Percentiles rank a stretch among this genome's conserved stretches.
phyloP scores from a whole-genome alignment of 352 stramenopile species.

The Globisporangium radiosum region DNA sequence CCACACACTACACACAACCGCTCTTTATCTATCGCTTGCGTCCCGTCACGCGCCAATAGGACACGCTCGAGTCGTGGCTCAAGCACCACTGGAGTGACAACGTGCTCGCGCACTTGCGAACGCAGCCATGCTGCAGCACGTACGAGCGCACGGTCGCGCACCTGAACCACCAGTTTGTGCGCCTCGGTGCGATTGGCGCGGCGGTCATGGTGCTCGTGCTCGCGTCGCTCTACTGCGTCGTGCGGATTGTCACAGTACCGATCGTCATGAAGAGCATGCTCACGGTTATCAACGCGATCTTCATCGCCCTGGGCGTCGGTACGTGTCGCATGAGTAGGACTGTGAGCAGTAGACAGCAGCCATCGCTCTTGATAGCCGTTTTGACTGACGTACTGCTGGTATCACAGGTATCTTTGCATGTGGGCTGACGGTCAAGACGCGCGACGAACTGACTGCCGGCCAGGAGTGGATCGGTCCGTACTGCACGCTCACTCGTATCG shows the following conservation, averaged over 20 bases:
- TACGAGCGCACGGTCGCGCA: conserved; percentile 48
- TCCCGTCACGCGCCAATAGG: conserved; percentile 1
- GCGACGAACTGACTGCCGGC: conserved; percentile 58
- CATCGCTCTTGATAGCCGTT: not conserved
- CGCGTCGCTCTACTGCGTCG: conserved; percentile 63
- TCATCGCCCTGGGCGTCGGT: conserved; percentile 49
- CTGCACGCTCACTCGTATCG: no score
- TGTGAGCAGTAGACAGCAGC: no score
- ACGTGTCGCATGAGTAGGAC: not conserved
- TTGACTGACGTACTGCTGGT: not conserved
- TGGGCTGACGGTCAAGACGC: conserved; percentile 45
- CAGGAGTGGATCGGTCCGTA: conserved; percentile 69
- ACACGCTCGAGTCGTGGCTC: conserved; percentile 59
- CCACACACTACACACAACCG: not conserved
- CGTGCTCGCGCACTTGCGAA: conserved; percentile 38
- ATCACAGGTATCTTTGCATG: conserved; percentile 41
- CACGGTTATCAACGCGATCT: conserved; percentile 67
- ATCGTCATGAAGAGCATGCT: conserved; percentile 85
- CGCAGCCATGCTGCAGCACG: conserved; percentile 40
- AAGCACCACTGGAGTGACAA: conserved; percentile 64
- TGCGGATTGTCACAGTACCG: conserved; percentile 81
- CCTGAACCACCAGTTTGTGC: conserved; percentile 36
- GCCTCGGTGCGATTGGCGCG: conserved; percentile 42
- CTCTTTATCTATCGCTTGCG: not conserved
- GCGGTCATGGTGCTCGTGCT: conserved; percentile 44